Conservation (phyloP, 2,329 filamentous ascomycete species). For the Aureobasidium lini region DNA sequence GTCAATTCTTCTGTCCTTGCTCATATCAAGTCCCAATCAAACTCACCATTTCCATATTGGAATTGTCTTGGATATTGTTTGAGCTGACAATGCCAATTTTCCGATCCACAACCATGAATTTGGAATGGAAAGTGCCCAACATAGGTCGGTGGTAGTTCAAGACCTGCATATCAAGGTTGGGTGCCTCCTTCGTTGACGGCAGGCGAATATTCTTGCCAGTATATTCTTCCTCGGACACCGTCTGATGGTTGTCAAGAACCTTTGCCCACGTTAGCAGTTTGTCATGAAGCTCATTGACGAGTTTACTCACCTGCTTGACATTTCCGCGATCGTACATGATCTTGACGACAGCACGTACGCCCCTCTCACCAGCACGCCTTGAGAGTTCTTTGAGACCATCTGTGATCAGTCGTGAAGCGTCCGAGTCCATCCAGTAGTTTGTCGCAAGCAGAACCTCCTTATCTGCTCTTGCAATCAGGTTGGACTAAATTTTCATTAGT, state of each 20-base stretch:
- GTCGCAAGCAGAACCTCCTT: slow-evolving; percentile 67
- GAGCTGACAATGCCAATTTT: slow-evolving; percentile 64
- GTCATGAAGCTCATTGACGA: neutral
- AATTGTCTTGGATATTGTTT: slow-evolving; percentile 67
- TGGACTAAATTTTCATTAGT: slow-evolving; percentile 38
- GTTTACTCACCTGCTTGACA: slow-evolving; percentile 45
- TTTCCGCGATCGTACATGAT: slow-evolving; percentile 68
- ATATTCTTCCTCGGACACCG: slow-evolving; percentile 52
- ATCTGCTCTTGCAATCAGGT: slow-evolving; percentile 65
- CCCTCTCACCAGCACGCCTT: slow-evolving; percentile 51
- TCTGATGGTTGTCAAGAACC: slow-evolving; percentile 56
- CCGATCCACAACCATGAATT: slow-evolving; percentile 70
- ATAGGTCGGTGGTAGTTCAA: slow-evolving; percentile 64
- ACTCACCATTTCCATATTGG: slow-evolving; percentile 66
- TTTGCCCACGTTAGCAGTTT: slow-evolving; percentile 17
- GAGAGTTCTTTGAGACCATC: slow-evolving; percentile 61
- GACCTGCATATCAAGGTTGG: slow-evolving; percentile 64
- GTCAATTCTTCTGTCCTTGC: neutral
- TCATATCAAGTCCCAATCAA: no score
- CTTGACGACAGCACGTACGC: slow-evolving; percentile 57
- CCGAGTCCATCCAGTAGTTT: slow-evolving; percentile 66
- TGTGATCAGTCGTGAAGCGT: slow-evolving; percentile 59
- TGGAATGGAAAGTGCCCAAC: slow-evolving; percentile 68
- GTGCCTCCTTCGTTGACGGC: slow-evolving; percentile 57
- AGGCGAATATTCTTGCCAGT: slow-evolving; percentile 48